A percentile compares a stretch with the other conserved stretches of the same genome.
Conservation (phyloP, 805 yeast genomes). For the Cyberlindnera japonica region DNA sequence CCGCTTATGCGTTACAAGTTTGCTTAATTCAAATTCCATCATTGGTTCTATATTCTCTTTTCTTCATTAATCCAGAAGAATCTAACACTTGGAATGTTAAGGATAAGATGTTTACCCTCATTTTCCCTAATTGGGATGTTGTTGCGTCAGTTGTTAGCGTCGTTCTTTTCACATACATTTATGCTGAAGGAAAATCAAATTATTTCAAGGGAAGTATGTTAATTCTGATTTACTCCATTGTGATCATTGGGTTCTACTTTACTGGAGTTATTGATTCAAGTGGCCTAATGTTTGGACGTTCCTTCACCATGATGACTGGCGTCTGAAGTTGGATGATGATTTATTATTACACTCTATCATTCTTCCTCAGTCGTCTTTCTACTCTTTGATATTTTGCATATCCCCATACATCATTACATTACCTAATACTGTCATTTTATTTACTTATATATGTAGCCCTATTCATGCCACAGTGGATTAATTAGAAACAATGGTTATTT, state of each 20-base stretch:
- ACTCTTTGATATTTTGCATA: no score
- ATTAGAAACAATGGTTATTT: not conserved
- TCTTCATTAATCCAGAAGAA: slow-evolving; percentile 36
- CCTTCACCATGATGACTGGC: slow-evolving; percentile 9
- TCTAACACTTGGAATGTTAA: slow-evolving; percentile 30
- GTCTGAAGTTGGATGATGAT: no score
- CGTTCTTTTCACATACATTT: slow-evolving; percentile 84
- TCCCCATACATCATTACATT: no score
- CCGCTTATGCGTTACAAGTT: slow-evolving; percentile 95
- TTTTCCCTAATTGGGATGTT: slow-evolving; percentile 95
- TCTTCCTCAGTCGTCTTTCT: no score
- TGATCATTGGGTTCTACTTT: slow-evolving; percentile 78
- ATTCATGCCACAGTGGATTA: no score
- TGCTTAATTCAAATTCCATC: slow-evolving; percentile 92
- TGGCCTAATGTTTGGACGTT: slow-evolving; percentile 2
- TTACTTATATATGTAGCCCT: no score
- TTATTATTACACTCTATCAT: no score
- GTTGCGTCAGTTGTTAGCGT: slow-evolving; percentile 82
- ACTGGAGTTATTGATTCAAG: slow-evolving; percentile 27
- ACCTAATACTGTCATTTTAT: no score
- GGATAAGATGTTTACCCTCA: slow-evolving; percentile 62
- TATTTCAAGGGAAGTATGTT: slow-evolving; percentile 93
- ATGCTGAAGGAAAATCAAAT: slow-evolving; percentile 95
- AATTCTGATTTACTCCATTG: slow-evolving; percentile 71
- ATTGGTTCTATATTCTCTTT: slow-evolving; percentile 72